Evolutionary conservation across 176 grass and related monocot species (phyloP).

Genomic region (Rhynchospora breviuscula): DNA sequence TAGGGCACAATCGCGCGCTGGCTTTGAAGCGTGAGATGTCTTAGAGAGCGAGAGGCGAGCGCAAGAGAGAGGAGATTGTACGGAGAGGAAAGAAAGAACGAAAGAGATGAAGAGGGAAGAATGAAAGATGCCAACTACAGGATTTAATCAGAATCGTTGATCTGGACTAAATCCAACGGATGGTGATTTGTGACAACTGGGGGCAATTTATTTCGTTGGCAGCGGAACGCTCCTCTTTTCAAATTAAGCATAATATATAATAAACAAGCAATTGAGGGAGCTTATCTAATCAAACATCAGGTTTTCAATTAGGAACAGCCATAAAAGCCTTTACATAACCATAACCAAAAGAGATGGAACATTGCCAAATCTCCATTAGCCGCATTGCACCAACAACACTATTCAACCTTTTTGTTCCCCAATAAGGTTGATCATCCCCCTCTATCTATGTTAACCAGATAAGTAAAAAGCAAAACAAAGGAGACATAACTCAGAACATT

Average conservation of each 20-base stretch:
- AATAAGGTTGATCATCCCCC: background rate
- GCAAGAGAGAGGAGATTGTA: no score
- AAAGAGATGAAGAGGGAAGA: no score
- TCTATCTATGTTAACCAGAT: background rate
- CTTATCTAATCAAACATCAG: background rate
- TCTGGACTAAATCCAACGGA: no score
- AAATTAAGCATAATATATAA: background rate
- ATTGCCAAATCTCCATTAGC: background rate
- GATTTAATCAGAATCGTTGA: no score
- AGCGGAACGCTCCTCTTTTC: no score
- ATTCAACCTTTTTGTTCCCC: background rate
- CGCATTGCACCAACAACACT: background rate
- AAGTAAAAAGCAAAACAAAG: conserved; percentile 3
- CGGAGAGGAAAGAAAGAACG: no score
- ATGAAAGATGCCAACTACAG: no score
- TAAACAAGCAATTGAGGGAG: background rate
- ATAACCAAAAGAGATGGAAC: background rate
- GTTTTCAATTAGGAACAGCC: background rate
- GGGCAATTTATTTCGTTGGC: no score
- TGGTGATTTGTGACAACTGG: no score
- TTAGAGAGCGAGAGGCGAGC: no score
- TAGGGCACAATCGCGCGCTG: no score
- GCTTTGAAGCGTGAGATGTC: no score
- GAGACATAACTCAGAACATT: background rate
- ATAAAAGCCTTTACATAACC: background rate